Conservation (phyloP, 495 filamentous ascomycete genomes). For the Hypoxylon cercidicola region DNA sequence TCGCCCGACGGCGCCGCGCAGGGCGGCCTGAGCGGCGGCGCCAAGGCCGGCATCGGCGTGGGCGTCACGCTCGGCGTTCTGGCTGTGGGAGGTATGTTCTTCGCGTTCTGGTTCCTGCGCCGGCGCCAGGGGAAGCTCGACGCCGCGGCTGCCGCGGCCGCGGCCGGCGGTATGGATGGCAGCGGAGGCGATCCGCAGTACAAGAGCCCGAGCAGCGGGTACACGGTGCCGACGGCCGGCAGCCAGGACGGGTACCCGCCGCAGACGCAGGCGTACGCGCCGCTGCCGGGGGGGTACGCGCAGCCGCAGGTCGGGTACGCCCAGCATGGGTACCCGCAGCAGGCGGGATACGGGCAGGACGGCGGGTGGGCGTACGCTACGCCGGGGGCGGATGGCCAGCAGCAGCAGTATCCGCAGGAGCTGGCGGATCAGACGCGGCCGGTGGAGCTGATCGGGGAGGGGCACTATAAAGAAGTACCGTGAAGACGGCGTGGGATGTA, state of each 20-base stretch:
- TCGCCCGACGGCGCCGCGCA: neutral
- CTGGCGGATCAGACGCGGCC: slow-evolving; percentile 33
- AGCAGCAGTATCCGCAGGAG: slow-evolving; percentile 26
- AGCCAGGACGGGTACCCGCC: slow-evolving; percentile 7
- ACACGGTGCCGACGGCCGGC: neutral
- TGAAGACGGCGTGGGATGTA: slow-evolving; percentile 1
- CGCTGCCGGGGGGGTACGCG: slow-evolving; percentile 13
- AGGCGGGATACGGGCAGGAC: slow-evolving; percentile 9
- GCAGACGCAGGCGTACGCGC: slow-evolving; percentile 2
- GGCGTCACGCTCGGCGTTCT: slow-evolving; percentile 41
- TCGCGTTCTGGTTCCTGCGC: slow-evolving; percentile 31
- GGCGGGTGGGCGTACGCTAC: slow-evolving; percentile 29
- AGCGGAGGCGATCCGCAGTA: slow-evolving; percentile 1
- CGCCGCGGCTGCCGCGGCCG: slow-evolving; percentile 13
- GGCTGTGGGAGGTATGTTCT: slow-evolving; percentile 30
- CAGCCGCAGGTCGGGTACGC: slow-evolving; percentile 15
- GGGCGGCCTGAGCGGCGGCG: slow-evolving; percentile 32
- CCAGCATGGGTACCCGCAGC: slow-evolving; percentile 14
- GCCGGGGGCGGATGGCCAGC: slow-evolving; percentile 4
- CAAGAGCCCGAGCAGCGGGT: slow-evolving; percentile 17
- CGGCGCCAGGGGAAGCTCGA: slow-evolving; percentile 26
- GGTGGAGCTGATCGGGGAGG: slow-evolving; percentile 42
- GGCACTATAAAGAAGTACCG: slow-evolving; percentile 40
- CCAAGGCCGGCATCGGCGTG: slow-evolving; percentile 37
- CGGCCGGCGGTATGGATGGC: neutral